phyloP scores from a whole-genome alignment of 176 grass and related monocot genomes.

The Oryza glumipatula region DNA sequence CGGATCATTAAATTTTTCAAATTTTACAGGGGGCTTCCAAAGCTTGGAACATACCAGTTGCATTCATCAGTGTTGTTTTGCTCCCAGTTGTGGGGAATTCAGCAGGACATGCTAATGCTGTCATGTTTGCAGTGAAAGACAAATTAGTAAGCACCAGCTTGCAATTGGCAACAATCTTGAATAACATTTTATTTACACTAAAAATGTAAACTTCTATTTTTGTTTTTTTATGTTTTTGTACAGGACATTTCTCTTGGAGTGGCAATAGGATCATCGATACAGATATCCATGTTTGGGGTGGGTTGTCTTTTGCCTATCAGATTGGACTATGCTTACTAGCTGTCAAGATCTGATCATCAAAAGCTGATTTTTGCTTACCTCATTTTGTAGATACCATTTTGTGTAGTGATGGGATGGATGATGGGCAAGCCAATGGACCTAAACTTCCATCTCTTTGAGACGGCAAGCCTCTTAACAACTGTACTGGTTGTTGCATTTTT shows the following conservation, averaged over 20 bases:
- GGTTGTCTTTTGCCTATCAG: slow-evolving; percentile 31
- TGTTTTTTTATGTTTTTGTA: slow-evolving; percentile 10
- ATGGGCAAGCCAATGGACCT: slow-evolving; percentile 81
- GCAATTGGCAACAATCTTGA: background rate
- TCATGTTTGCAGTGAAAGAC: slow-evolving; percentile 85
- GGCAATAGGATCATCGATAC: slow-evolving; percentile 79
- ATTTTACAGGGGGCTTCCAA: slow-evolving; percentile 61
- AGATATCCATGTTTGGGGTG: slow-evolving; percentile 92
- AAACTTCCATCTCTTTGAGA: slow-evolving; percentile 88
- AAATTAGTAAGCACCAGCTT: slow-evolving; percentile 62
- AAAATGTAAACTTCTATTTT: background rate
- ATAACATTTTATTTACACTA: background rate
- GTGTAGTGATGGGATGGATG: slow-evolving; percentile 74
- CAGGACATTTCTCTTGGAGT: slow-evolving; percentile 80
- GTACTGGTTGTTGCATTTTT: slow-evolving; percentile 79
- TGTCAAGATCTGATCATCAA: background rate
- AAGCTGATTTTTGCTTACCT: background rate
- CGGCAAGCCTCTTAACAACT: slow-evolving; percentile 70
- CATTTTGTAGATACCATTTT: slow-evolving; percentile 73
- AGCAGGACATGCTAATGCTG: slow-evolving; percentile 77
- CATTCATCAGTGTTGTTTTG: slow-evolving; percentile 84
- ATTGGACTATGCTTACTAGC: slow-evolving; percentile 9
- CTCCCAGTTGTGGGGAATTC: slow-evolving; percentile 86
- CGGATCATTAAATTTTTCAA: background rate
- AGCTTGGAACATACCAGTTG: slow-evolving; percentile 67